phyloP scores from a whole-genome alignment of 768 basidiomycete genomes.

The Xerocomellus chrysenteron region DNA sequence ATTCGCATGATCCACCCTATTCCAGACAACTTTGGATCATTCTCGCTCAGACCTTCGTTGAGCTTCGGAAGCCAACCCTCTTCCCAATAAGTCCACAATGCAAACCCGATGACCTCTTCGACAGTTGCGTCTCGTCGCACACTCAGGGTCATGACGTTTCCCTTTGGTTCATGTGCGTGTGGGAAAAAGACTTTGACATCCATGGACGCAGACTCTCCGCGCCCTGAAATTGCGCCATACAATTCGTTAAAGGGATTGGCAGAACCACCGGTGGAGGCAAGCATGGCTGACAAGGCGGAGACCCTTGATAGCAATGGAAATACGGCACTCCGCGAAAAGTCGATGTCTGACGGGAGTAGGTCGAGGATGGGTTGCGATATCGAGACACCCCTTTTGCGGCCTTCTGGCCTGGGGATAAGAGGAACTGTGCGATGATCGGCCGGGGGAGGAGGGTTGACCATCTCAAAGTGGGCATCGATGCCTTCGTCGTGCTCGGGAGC shows the following conservation, averaged over 20 bases:
- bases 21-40: constrained; percentile 69
- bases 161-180: constrained; percentile 58
- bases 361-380: constrained; percentile 25
- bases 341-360: constrained; percentile 25
- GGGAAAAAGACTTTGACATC: constrained; percentile 85
- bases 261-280: constrained; percentile 59
- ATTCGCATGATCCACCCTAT: constrained; percentile 92
- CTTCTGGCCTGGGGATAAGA: constrained; percentile 22
- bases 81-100: constrained; percentile 93
- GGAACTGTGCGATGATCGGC: constrained; percentile 19
- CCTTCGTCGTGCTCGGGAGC: constrained; percentile 21
- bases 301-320: constrained; percentile 40
- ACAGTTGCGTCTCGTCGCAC: constrained; percentile 88
- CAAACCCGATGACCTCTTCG: constrained; percentile 94
- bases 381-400: constrained; percentile 31
- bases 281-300: constrained; percentile 72
- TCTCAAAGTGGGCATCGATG: constrained; percentile 52
- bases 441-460: constrained; percentile 45
- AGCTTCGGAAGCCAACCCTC: constrained; percentile 77
- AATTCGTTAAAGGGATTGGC: constrained; percentile 87
- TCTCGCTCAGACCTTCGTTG: constrained; percentile 61
- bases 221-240: constrained; percentile 83
- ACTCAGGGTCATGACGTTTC: constrained; percentile 65
- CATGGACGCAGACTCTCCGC: constrained; percentile 60
- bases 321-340: constrained; percentile 56